Evolutionary conservation across 2,329 filamentous ascomycete species (phyloP), one percentile per base, ranked within the genome.

Genomic region (Exophiala oligosperma): DNA sequence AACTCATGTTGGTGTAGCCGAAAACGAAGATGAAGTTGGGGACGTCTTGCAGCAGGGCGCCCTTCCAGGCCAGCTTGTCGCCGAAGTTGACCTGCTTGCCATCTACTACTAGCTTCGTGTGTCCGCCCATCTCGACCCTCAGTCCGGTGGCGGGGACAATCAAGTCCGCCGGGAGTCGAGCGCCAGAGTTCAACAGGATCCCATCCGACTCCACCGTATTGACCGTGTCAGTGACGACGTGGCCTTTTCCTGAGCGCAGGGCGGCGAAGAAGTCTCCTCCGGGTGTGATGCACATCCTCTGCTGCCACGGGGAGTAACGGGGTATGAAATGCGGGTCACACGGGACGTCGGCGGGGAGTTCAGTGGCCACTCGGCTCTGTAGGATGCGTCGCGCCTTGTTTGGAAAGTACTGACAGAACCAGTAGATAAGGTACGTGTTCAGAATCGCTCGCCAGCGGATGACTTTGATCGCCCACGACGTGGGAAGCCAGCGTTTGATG

Each of bases 281-380:
- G 4, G 59, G 59, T 5, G 49, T 43, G 23, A 91, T 75, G 67
- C 90, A 93, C 3, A 94, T 74, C 0, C 91, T 83, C 71, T 95
- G 90, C 52, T 91, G 81, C 79, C 89, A 87, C 0, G 86, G 86
- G 43, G 82, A 79, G 66, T 90, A 89, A 1, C 70, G 70, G 0
- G 87, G 87, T 5, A 79, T 82, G 71, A 90, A 90, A 69, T 89
- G 82, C 1, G 82, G 78, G 56, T 87, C 80, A 29, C 81, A 69
- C 2, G 83, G 78, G 32, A 84, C 71, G 43, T 47, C 40, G 3
- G 12, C 14, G 23, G 58, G 55, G n/a, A 61, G 52, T 14, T 61
- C 43, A 46, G 38, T 40, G n/a, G 49, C 26, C 9, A 53, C 52
- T 9, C 29, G 40, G 40, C 44, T 38, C 2, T 44, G 50, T 32